Evolutionary conservation across 202 grass and related monocot genomes (phyloP).

Genomic region (Cymbopogon flexuosus): DNA sequence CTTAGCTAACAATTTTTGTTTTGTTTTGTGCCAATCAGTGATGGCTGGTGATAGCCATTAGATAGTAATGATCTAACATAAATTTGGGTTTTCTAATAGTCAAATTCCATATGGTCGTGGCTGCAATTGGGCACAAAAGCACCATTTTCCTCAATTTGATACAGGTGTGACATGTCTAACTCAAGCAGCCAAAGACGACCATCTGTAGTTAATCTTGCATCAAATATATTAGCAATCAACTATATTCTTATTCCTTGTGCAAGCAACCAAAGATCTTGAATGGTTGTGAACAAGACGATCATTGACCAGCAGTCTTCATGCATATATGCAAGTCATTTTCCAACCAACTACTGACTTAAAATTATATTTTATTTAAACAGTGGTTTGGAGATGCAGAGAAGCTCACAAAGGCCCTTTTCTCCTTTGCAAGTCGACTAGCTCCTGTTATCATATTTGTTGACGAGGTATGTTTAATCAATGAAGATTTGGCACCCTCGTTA

Average conservation of each 20-base stretch:
- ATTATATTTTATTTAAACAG: constrained; percentile 46
- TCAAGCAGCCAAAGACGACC: not conserved
- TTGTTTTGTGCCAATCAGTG: not conserved
- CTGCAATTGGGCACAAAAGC: not conserved
- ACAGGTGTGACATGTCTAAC: not conserved
- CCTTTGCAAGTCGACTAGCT: constrained; percentile 77
- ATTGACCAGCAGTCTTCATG: not conserved
- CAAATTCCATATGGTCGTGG: not conserved
- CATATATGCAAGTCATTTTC: constrained; percentile 23
- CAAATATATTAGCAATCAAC: not conserved
- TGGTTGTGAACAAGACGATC: not conserved
- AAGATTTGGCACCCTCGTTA: not conserved
- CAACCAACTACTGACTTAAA: constrained; percentile 13
- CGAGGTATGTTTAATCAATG: constrained; percentile 46
- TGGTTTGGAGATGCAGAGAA: constrained; percentile 99
- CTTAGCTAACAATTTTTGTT: not conserved
- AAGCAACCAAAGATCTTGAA: constrained; percentile 5
- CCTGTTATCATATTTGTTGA: constrained; percentile 98
- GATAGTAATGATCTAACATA: not conserved
- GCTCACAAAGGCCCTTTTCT: constrained; percentile 94
- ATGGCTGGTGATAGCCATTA: not conserved
- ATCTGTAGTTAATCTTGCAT: not conserved
- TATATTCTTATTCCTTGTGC: not conserved
- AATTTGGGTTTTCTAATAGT: not conserved
- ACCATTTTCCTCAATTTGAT: not conserved